These are phyloP conservation scores for Macrophomina tecta DNA, from an alignment of 2,329 filamentous ascomycete species.

Conservation along the genomic window DNA sequence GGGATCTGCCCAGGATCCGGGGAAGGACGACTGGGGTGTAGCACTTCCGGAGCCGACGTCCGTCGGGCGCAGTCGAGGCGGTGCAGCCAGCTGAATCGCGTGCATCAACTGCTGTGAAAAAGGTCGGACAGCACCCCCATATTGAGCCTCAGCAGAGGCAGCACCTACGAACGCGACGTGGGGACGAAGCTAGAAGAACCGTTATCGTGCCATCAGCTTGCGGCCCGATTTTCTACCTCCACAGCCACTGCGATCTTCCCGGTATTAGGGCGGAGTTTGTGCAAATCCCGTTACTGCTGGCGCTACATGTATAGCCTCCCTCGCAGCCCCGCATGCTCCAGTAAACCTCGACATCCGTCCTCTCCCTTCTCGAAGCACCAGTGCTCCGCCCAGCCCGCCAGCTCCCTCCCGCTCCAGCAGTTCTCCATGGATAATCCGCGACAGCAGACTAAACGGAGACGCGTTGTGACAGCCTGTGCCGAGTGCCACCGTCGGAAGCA, in stretches of 20 bases:
- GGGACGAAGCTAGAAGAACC: no score
- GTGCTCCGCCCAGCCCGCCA: neutral
- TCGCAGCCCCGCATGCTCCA: neutral
- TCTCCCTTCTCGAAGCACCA: no score
- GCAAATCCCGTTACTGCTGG: neutral
- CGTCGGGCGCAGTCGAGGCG: neutral
- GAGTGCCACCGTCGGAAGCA: constrained; percentile 21
- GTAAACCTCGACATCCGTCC: neutral
- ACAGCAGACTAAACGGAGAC: neutral
- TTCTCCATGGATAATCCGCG: neutral
- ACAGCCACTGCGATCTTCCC: neutral
- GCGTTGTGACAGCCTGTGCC: constrained; percentile 1
- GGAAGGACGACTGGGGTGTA: neutral
- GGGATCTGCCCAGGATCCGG: constrained; percentile 7
- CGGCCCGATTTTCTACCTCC: neutral
- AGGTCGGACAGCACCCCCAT: neutral
- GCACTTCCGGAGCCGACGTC: neutral
- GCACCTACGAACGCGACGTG: neutral
- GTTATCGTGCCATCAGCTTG: neutral
- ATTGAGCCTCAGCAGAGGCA: neutral
- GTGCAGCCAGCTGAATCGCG: neutral
- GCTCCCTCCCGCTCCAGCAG: neutral
- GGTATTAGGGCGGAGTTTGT: neutral
- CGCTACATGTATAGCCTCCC: neutral
- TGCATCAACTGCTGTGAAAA: neutral